phyloP scores from a whole-genome alignment of 352 stramenopile species.

The Globisporangium alternatum region DNA sequence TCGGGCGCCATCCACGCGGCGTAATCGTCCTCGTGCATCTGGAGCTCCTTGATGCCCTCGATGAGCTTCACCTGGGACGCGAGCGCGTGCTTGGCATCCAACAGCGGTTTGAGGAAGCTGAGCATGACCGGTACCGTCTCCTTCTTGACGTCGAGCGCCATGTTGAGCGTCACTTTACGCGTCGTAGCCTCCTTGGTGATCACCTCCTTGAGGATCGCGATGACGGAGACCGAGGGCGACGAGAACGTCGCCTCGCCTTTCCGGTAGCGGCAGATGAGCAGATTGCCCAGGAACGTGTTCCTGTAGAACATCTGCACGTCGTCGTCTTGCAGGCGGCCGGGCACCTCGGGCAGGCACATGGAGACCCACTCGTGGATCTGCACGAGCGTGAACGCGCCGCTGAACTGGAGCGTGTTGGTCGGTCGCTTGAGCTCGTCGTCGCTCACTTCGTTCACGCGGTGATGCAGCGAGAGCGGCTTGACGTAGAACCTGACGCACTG shows the following conservation, averaged over 20 bases:
- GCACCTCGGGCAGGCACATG: conserved; percentile 75
- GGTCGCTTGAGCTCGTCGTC: conserved; percentile 48
- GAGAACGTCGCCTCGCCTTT: conserved; percentile 72
- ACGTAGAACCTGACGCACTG: conserved; percentile 74
- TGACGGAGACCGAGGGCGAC: conserved; percentile 76
- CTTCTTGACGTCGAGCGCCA: conserved; percentile 80
- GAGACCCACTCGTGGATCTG: conserved; percentile 88
- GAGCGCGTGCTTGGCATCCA: conserved; percentile 71
- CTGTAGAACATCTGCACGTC: conserved; percentile 73
- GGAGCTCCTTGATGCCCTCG: conserved; percentile 80
- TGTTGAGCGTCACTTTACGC: conserved; percentile 74
- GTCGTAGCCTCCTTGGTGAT: conserved; percentile 83
- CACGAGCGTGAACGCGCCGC: conserved; percentile 70
- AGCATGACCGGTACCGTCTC: conserved; percentile 74
- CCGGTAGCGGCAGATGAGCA: conserved; percentile 72
- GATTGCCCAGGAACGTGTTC: conserved; percentile 70
- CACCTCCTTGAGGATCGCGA: conserved; percentile 84
- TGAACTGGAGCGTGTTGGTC: conserved; percentile 69
- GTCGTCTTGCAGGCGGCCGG: conserved; percentile 63
- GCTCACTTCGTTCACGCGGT: conserved; percentile 66
- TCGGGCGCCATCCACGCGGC: conserved; percentile 73
- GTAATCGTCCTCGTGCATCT: conserved; percentile 78
- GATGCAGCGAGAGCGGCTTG: conserved; percentile 81
- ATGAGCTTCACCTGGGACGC: conserved; percentile 79
- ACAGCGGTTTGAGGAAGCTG: conserved; percentile 50